Percentiles rank a stretch among this genome's conserved stretches.
Conservation (phyloP, 2,329 filamentous ascomycete species). For the Cladophialophora exuberans region DNA sequence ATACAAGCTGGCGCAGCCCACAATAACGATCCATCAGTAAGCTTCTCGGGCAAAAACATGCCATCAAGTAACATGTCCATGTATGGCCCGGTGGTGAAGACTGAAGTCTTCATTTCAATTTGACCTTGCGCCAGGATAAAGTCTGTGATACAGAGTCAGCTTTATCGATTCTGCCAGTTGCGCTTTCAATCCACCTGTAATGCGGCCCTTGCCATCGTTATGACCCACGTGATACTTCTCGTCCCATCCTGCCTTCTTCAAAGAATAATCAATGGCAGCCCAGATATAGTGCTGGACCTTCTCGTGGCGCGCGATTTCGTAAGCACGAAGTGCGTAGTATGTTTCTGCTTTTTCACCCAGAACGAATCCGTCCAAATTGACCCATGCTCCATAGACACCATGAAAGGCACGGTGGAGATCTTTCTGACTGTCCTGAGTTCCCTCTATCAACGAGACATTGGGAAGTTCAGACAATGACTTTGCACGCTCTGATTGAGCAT, state of each 20-base stretch:
- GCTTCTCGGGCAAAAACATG: slow-evolving; percentile 6
- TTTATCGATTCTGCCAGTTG: neutral
- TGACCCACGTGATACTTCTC: slow-evolving; percentile 51
- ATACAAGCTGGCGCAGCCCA: slow-evolving; percentile 45
- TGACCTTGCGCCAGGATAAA: slow-evolving; percentile 15
- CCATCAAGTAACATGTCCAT: slow-evolving; percentile 16
- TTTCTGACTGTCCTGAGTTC: slow-evolving; percentile 51
- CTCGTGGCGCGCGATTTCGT: slow-evolving; percentile 39
- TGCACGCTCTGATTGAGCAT: slow-evolving; percentile 46
- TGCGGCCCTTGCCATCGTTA: slow-evolving; percentile 51
- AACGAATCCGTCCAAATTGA: slow-evolving; percentile 59
- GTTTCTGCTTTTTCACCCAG: slow-evolving; percentile 55
- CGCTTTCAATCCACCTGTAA: too few species aligned
- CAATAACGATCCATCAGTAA: slow-evolving; percentile 40
- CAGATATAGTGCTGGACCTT: slow-evolving; percentile 49
- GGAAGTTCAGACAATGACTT: slow-evolving; percentile 46
- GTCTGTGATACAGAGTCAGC: neutral
- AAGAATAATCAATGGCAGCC: slow-evolving; percentile 53
- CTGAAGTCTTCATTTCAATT: slow-evolving; percentile 2
- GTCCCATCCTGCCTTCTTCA: slow-evolving; percentile 52
- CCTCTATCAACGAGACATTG: slow-evolving; percentile 50
- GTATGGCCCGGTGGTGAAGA: slow-evolving; percentile 15
- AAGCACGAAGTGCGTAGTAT: slow-evolving; percentile 45
- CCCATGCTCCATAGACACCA: slow-evolving; percentile 52
- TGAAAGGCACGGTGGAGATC: slow-evolving; percentile 49